Conservation (phyloP, 2,329 filamentous ascomycete species). For the Albifimbria verrucaria region DNA sequence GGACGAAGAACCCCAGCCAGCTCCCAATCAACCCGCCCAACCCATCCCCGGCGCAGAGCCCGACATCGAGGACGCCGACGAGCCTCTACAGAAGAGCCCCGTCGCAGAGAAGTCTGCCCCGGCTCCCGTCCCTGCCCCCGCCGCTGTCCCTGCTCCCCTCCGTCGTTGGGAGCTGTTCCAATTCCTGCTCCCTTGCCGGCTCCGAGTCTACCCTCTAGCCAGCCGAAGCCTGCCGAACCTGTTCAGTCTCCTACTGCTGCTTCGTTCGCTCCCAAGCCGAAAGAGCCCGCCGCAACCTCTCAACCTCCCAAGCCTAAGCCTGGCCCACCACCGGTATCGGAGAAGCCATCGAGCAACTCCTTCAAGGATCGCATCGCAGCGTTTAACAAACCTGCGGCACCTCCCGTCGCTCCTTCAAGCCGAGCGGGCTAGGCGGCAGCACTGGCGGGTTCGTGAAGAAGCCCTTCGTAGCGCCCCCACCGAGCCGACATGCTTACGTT, state of each 20-base stretch:
- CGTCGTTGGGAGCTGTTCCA: constrained; percentile 22
- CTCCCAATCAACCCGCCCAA: constrained; percentile 23
- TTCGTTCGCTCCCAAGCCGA: constrained; percentile 23
- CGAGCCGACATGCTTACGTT: constrained; percentile 87
- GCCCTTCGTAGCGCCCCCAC: constrained; percentile 91
- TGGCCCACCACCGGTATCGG: constrained; percentile 63
- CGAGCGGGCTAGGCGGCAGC: constrained; percentile 58
- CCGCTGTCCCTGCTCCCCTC: constrained; percentile 17
- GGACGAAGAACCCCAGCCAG: constrained; percentile 19
- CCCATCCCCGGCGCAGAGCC: constrained; percentile 30
- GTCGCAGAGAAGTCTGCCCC: constrained; percentile 28
- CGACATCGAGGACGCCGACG: constrained; percentile 31
- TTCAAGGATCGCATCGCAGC: constrained; percentile 96
- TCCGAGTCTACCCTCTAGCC: constrained; percentile 16
- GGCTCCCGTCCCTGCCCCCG: constrained; percentile 28
- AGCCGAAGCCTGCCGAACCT: constrained; percentile 34
- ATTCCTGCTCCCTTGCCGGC: constrained; percentile 8
- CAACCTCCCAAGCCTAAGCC: constrained; percentile 35
- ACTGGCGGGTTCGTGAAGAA: constrained; percentile 78
- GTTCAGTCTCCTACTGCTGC: constrained; percentile 20
- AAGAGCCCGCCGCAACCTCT: constrained; percentile 17
- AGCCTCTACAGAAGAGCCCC: constrained; percentile 27
- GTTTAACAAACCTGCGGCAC: constrained; percentile 86
- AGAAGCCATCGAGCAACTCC: constrained; percentile 72
- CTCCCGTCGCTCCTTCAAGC: constrained; percentile 87